Conservation (phyloP, 2,329 filamentous ascomycete species). For the Byssothecium circinans region DNA sequence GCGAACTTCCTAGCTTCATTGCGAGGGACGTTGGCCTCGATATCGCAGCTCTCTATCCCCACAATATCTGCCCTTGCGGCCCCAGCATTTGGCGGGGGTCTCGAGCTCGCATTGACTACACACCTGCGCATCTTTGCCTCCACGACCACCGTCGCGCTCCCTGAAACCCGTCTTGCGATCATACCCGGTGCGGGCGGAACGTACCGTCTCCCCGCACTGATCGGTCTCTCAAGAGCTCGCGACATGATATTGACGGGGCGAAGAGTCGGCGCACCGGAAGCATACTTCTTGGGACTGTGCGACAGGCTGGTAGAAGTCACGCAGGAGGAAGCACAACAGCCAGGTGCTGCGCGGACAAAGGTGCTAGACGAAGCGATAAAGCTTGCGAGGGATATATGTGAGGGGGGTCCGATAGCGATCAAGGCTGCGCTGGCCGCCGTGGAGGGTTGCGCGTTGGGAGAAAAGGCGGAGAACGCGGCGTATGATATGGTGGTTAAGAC, state of each 20-base stretch:
- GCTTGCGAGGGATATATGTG: slow-evolving; percentile 81
- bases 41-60: slow-evolving; percentile 79
- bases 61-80: slow-evolving; percentile 88
- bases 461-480: slow-evolving; percentile 81
- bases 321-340: slow-evolving; percentile 55
- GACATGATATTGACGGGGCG: slow-evolving; percentile 90
- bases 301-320: slow-evolving; percentile 85
- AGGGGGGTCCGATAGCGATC: slow-evolving; percentile 83
- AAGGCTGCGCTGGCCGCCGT: slow-evolving; percentile 80
- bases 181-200: slow-evolving; percentile 94
- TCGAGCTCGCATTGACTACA: slow-evolving; percentile 88
- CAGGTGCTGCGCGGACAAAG: slow-evolving; percentile 62
- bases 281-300: slow-evolving; percentile 87
- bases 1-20: slow-evolving; percentile 75
- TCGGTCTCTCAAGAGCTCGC: slow-evolving; percentile 79
- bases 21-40: slow-evolving; percentile 71
- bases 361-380: slow-evolving; percentile 76
- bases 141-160: slow-evolving; percentile 76
- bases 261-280: slow-evolving; percentile 79
- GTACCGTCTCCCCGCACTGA: slow-evolving; percentile 77
- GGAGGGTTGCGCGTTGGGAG: slow-evolving; percentile 62
- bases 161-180: slow-evolving; percentile 90
- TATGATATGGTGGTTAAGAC: slow-evolving; percentile 83
- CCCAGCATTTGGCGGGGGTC: slow-evolving; percentile 84
- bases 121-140: slow-evolving; percentile 86